These are phyloP conservation scores for Scutellaria minor DNA, from an alignment of 257 asterid species.

Conservation along the genomic window DNA sequence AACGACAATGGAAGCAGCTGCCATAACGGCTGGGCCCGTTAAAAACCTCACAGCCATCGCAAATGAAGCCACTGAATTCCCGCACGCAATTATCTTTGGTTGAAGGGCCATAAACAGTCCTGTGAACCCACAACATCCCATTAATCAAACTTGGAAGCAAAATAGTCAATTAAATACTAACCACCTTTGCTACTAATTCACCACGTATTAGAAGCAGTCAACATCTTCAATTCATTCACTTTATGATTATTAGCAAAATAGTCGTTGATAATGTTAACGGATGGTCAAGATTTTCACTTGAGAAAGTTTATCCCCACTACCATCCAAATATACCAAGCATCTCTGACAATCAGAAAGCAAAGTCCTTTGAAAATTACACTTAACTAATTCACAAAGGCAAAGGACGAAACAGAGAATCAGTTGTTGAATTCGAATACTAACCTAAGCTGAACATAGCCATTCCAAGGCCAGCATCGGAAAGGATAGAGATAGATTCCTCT, in stretches of 20 bases:
- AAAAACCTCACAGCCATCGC: conserved; percentile 97
- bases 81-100: conserved; percentile 93
- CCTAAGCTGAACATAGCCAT: conserved; percentile 99
- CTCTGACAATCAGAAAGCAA: background rate
- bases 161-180: background rate
- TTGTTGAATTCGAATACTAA: conserved; percentile 38
- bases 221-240: conserved; percentile 8
- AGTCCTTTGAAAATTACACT: background rate
- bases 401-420: background rate
- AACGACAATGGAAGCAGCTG: conserved; percentile 89
- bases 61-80: conserved; percentile 83
- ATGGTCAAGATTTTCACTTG: conserved; percentile 34
- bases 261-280: conserved; percentile 32
- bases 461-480: conserved; percentile 96
- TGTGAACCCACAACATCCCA: conserved; percentile 36
- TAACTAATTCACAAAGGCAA: background rate
- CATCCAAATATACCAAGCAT: conserved; percentile 4
- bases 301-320: background rate
- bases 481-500: conserved; percentile 71
- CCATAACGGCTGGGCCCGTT: conserved; percentile 98
- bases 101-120: conserved; percentile 99
- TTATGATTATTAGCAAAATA: background rate
- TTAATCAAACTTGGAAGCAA: background rate
- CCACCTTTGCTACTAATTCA: too few species aligned
- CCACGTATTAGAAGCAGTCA: too few species aligned